A percentile compares a stretch with the other conserved stretches of the same genome.
These are phyloP conservation scores for Penicillium sp. DNA, from an alignment of 2,329 filamentous ascomycete genomes.

Conservation along the genomic window DNA sequence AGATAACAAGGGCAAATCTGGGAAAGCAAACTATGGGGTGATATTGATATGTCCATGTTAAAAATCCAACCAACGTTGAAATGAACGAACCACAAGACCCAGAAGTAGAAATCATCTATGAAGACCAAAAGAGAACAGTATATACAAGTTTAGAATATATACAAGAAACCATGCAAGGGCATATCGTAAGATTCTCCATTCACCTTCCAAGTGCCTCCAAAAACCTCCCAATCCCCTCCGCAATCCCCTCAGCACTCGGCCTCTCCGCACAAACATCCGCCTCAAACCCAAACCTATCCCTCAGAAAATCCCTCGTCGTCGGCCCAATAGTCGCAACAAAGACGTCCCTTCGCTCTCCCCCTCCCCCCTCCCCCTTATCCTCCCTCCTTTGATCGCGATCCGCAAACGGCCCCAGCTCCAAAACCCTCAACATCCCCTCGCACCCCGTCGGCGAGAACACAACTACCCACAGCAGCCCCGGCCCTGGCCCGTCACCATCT, in stretches of 20 bases:
- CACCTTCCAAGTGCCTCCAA: conserved; percentile 24
- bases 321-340: conserved; percentile 88
- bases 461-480: conserved; percentile 39
- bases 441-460: conserved; percentile 64
- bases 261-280: conserved; percentile 68
- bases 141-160: neutral
- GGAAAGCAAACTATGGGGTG: neutral
- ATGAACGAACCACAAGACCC: neutral
- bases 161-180: neutral
- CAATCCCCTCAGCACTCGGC: conserved; percentile 79
- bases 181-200: neutral
- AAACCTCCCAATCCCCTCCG: conserved; percentile 64
- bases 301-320: conserved; percentile 78
- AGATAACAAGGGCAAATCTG: conserved; percentile 1
- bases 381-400: neutral
- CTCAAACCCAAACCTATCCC: conserved; percentile 43
- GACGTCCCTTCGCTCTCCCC: conserved; percentile 28
- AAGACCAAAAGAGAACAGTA: neutral
- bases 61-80: neutral
- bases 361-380: conserved; percentile 9
- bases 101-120: neutral
- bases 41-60: neutral
- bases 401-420: conserved; percentile 41
- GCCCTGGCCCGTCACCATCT: neutral
- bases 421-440: conserved; percentile 59